phyloP scores from a whole-genome alignment of 306 rosid species.

The Malus asiatica region DNA sequence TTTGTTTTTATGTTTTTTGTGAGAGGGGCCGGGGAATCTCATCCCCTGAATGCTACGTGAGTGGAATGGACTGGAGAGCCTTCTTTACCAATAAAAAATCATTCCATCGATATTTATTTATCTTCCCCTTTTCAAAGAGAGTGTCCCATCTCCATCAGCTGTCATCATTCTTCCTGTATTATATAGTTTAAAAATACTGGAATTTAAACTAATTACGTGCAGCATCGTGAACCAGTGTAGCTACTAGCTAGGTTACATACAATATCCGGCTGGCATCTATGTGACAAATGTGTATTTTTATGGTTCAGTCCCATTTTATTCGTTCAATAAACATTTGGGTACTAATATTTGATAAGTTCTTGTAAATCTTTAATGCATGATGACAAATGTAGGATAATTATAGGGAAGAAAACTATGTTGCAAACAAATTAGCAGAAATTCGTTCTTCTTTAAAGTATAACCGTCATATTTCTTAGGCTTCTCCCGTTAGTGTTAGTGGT shows the following conservation, averaged over 20 bases:
- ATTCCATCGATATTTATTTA: background rate
- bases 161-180: background rate
- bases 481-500: no score
- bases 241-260: background rate
- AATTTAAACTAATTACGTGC: constrained; percentile 2
- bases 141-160: background rate
- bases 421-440: no score
- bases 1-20: background rate
- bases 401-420: no score
- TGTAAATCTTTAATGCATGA: no score
- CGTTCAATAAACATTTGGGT: background rate
- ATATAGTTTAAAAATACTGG: background rate
- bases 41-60: constrained; percentile 33
- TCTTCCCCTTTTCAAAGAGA: background rate
- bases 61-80: constrained; percentile 22
- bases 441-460: no score
- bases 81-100: constrained; percentile 6
- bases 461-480: no score
- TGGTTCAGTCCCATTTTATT: constrained; percentile 7
- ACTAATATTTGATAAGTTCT: background rate
- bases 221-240: background rate
- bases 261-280: constrained; percentile 21
- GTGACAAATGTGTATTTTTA: constrained; percentile 9
- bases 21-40: constrained; percentile 25
- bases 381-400: no score